These are phyloP conservation scores for Agaricus subrufescens DNA, from an alignment of 768 basidiomycete genomes.

Conservation along the genomic window DNA sequence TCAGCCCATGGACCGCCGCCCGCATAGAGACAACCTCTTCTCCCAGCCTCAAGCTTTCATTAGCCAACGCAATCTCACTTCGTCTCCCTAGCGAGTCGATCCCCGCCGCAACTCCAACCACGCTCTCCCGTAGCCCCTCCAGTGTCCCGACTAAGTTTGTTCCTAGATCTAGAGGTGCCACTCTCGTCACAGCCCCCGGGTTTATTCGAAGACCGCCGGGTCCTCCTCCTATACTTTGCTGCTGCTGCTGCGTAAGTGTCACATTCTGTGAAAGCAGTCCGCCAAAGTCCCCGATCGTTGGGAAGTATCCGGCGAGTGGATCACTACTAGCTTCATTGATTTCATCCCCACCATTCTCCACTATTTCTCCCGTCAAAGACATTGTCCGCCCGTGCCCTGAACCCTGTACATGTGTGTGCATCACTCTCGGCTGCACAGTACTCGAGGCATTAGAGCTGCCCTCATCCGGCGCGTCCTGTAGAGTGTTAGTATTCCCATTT, in stretches of 20 bases:
- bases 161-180: slow-evolving; percentile 9
- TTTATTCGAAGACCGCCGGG: slow-evolving; percentile 2
- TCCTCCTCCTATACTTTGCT: neutral
- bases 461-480: neutral
- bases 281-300: slow-evolving; percentile 2
- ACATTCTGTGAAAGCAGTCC: neutral
- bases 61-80: slow-evolving; percentile 21
- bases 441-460: neutral
- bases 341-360: neutral
- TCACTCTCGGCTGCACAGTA: neutral
- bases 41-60: slow-evolving; percentile 65
- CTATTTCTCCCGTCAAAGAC: neutral
- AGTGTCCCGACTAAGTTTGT: slow-evolving; percentile 10
- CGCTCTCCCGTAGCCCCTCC: slow-evolving; percentile 11
- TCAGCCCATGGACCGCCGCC: slow-evolving; percentile 66
- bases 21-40: slow-evolving; percentile 72
- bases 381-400: neutral
- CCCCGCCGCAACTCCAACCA: slow-evolving; percentile 10
- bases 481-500: neutral
- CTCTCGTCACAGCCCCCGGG: slow-evolving; percentile 3
- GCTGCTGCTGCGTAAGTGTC: slow-evolving; percentile 4
- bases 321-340: slow-evolving; percentile 1
- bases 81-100: slow-evolving; percentile 12
- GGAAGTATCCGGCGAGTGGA: slow-evolving; percentile 5
- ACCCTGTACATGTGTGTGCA: neutral